Conservation (phyloP, 768 basidiomycete genomes). For the Boletus fagicola region DNA sequence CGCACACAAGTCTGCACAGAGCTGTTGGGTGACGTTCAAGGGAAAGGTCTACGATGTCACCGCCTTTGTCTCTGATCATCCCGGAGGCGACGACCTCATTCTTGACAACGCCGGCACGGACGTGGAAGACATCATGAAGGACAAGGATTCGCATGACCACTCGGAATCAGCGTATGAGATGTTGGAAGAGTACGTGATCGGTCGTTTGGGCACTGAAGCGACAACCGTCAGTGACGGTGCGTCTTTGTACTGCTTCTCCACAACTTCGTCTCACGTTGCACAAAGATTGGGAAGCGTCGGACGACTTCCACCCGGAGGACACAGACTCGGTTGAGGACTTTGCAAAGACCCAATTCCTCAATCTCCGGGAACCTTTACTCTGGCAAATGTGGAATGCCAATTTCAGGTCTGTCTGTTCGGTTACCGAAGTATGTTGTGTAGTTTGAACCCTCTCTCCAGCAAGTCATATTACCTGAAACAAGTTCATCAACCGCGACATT, state of each 20-base stretch:
- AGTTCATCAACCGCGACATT: conserved; percentile 93
- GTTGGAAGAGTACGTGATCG: conserved; percentile 84
- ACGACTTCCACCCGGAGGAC: conserved; percentile 89
- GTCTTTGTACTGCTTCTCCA: conserved; percentile 26
- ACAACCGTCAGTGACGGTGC: conserved; percentile 75
- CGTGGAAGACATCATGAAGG: conserved; percentile 76
- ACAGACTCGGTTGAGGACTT: conserved; percentile 82
- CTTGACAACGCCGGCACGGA: conserved; percentile 82
- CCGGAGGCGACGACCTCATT: conserved; percentile 92
- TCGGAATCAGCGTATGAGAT: conserved; percentile 90
- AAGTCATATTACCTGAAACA: conserved; percentile 96
- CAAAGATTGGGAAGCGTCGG: conserved; percentile 84
- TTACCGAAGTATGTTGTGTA: neutral
- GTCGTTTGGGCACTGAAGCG: conserved; percentile 74
- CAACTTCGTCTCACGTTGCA: conserved; percentile 8
- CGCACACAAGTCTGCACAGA: conserved; percentile 53
- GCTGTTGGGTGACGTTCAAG: conserved; percentile 80
- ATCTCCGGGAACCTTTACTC: conserved; percentile 81
- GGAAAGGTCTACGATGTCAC: conserved; percentile 93
- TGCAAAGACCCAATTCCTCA: conserved; percentile 87
- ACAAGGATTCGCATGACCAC: conserved; percentile 80
- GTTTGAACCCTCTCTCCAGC: conserved; percentile 37
- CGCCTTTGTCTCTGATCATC: conserved; percentile 80
- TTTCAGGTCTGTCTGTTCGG: conserved; percentile 65
- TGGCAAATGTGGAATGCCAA: conserved; percentile 85